A percentile compares a stretch with the other conserved stretches of the same genome.
Conservation (phyloP, 768 basidiomycete genomes). For the Mycena galopus region DNA sequence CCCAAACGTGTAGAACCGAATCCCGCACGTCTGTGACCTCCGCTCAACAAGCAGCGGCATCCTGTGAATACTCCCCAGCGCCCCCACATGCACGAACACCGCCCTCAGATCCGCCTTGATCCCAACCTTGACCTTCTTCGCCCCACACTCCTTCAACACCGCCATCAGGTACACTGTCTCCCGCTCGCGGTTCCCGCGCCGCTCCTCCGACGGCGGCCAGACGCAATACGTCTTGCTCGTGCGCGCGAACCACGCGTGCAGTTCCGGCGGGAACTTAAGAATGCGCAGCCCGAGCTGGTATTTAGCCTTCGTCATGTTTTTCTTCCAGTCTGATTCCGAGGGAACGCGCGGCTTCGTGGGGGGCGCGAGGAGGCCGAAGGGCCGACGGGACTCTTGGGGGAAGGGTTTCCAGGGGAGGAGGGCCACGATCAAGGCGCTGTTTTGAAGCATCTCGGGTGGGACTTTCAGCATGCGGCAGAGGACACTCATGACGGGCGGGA, state of each 20-base stretch:
- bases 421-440: conserved; percentile 53
- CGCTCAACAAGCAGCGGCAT: conserved; percentile 65
- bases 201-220: conserved; percentile 58
- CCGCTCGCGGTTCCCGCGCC: conserved; percentile 44
- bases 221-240: conserved; percentile 58
- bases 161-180: conserved; percentile 59
- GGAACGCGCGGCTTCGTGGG: conserved; percentile 7
- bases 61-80: conserved; percentile 61
- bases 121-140: conserved; percentile 52
- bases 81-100: conserved; percentile 77
- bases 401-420: conserved; percentile 64
- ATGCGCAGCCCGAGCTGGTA: conserved; percentile 58
- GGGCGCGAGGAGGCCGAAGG: conserved; percentile 18
- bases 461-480: conserved; percentile 58
- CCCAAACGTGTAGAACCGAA: conserved; percentile 79
- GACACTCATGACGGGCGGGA: conserved; percentile 53
- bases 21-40: conserved; percentile 56
- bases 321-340: conserved; percentile 38
- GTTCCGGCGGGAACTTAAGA: conserved; percentile 60
- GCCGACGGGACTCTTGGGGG: conserved; percentile 44
- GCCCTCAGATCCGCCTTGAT: conserved; percentile 57
- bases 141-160: conserved; percentile 60
- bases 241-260: conserved; percentile 61
- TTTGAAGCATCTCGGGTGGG: conserved; percentile 49
- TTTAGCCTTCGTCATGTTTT: conserved; percentile 37